Percentiles rank a stretch among this genome's conserved stretches.
Evolutionary conservation across 2,329 filamentous ascomycete genomes (phyloP).

Genomic region (Coniochaeta ligniaria): DNA sequence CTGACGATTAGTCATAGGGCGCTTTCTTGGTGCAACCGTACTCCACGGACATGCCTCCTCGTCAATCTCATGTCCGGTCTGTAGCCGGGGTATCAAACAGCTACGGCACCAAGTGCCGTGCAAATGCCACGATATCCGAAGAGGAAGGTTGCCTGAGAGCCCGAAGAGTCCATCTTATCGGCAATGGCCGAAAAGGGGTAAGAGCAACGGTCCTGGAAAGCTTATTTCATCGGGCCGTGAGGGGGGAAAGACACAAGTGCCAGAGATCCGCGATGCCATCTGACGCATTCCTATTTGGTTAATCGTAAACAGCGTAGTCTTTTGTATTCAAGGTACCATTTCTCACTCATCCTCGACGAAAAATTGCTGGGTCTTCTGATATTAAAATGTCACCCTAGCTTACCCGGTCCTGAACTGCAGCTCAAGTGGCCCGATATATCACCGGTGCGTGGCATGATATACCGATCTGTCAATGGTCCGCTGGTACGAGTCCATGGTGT

Average conservation of each 20-base stretch:
- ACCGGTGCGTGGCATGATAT: background rate
- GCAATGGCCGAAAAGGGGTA: background rate
- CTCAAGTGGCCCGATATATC: background rate
- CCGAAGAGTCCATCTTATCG: background rate
- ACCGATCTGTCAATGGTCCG: background rate
- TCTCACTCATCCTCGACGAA: background rate
- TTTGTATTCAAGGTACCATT: background rate
- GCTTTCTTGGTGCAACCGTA: background rate
- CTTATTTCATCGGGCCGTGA: background rate
- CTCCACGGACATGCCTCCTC: background rate
- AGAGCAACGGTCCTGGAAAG: background rate
- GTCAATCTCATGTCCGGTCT: background rate
- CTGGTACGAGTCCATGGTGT: background rate
- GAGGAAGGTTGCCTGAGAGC: background rate
- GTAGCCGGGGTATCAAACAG: background rate
- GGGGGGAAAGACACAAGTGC: background rate
- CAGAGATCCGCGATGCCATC: background rate
- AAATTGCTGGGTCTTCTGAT: background rate
- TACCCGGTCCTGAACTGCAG: background rate
- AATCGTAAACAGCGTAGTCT: background rate
- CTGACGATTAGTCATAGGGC: background rate
- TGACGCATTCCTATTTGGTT: background rate
- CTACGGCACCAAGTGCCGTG: background rate
- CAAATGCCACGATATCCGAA: background rate
- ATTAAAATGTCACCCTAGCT: background rate